Base-by-base conservation (phyloP, 805 yeast species). In the Dipodascopsis tothii region DNA sequence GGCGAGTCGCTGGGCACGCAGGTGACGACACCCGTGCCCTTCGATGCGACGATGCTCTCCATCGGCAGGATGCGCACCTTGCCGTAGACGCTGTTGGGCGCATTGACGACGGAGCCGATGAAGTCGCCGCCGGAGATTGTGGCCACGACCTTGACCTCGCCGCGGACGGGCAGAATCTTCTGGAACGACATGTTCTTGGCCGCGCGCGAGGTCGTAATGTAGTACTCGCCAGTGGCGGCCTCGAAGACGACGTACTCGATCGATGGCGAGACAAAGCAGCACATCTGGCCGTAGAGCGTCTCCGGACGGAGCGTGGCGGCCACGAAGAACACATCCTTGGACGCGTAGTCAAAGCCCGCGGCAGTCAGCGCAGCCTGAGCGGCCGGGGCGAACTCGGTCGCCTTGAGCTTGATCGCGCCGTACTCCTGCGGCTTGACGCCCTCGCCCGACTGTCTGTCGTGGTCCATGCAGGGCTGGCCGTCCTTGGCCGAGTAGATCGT, bases 1-100 rank as follows among this genome's bases (percentile, higher is more conserved):
- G 98, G 97, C 45, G 97, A 88, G 66, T 88, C 96, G n/a, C 95
- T 81, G 51, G 97, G 98, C 51, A 88, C 97, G 72, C 96, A 92
- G 4, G 97, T 90, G 46, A 92, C 98, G 37, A 92, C 96, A 72
- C 97, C 98, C 37, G 97, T 92, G 75, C 98, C 98, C 72, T 92
- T 92, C 44, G 79, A 73, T 33, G 95, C 94, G 64, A 90, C 73
- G 44, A 92, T 90, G 32, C 96, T 86, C 67, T 90, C 97, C 98
- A 92, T 92, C 56, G 98, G 98, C 54, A 92, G 74, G 45, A 92
- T 82, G 58, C 92, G 75, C 54, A 92, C 70, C 56, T 80, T 77
- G 41, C 76, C 69, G 63, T 78, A 70, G 19, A 72, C 72, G 9
- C 96, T 77, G 55, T 83, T 69, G 43, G 97, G 97, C 28, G 97